A percentile compares a stretch with the other conserved stretches of the same genome.
phyloP scores from a whole-genome alignment of 2,329 filamentous ascomycete genomes.

The Epichloe elymi region DNA sequence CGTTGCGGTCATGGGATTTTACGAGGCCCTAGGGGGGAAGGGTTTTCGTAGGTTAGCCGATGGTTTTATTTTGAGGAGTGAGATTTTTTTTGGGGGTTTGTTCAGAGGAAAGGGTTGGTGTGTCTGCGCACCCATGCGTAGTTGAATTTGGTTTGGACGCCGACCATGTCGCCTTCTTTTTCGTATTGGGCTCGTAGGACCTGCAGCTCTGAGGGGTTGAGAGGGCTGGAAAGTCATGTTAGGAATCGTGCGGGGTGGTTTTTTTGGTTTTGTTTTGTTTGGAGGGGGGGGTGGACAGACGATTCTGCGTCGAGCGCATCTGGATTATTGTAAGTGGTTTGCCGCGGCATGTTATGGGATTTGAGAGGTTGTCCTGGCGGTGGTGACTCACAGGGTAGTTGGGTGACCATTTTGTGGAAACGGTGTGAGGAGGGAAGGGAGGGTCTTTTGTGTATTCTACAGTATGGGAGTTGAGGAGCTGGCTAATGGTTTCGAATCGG shows the following conservation, averaged over 20 bases:
- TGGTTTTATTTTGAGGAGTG: not conserved
- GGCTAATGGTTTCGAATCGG: not conserved
- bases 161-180: conserved; percentile 93
- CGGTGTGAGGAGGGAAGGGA: not conserved
- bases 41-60: not conserved
- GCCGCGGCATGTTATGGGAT: not conserved
- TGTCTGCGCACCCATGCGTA: conserved; percentile 70
- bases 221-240: conserved; percentile 42
- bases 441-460: not conserved
- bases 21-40: conserved; percentile 63
- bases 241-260: not conserved
- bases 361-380: not conserved
- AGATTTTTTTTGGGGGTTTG: not conserved
- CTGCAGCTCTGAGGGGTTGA: conserved; percentile 83
- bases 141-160: conserved; percentile 98
- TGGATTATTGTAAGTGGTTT: conserved; percentile 22
- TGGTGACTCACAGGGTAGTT: conserved; percentile 32
- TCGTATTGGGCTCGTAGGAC: conserved; percentile 91
- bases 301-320: conserved; percentile 97
- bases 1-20: conserved; percentile 70
- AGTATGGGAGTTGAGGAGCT: not conserved
- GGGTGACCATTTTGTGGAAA: conserved; percentile 28
- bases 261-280: not conserved
- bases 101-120: not conserved
- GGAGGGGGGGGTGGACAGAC: conserved; percentile 34